Percentiles rank a stretch among this genome's conserved stretches.
These are phyloP conservation scores for Ogataea methanolica DNA, from an alignment of 805 yeast genomes.

Conservation along the genomic window DNA sequence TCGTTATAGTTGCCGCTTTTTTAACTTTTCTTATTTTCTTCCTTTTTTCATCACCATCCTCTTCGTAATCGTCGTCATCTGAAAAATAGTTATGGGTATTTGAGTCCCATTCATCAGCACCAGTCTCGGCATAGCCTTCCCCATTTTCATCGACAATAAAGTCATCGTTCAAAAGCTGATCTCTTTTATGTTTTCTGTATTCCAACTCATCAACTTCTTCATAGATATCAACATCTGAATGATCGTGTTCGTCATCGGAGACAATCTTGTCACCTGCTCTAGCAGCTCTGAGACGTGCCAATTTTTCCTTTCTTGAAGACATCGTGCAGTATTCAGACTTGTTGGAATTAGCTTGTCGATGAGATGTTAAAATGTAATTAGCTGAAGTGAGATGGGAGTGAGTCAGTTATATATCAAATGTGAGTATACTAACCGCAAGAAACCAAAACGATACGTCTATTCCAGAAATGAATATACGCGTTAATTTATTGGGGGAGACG, in stretches of 20 bases:
- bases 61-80: conserved; percentile 45
- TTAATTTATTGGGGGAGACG: no score
- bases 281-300: conserved; percentile 60
- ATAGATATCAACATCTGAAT: conserved; percentile 57
- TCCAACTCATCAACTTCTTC: conserved; percentile 85
- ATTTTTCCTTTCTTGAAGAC: conserved; percentile 31
- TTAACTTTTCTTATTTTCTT: conserved; percentile 33
- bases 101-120: conserved; percentile 83
- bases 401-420: no score
- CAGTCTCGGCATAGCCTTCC: conserved; percentile 89
- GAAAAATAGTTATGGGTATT: conserved; percentile 45
- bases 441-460: no score
- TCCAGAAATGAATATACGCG: no score
- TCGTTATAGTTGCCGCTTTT: conserved; percentile 4
- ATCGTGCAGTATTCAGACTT: no score
- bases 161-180: conserved; percentile 81
- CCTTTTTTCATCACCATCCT: conserved; percentile 21
- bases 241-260: conserved; percentile 37
- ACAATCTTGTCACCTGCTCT: conserved; percentile 53
- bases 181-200: conserved; percentile 70
- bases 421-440: no score
- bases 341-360: no score
- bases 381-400: no score
- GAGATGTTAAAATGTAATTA: no score
- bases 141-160: conserved; percentile 94